Evolutionary conservation across 371 early-diverging fungal species (phyloP).

Genomic region (Nematocida sp.): DNA sequence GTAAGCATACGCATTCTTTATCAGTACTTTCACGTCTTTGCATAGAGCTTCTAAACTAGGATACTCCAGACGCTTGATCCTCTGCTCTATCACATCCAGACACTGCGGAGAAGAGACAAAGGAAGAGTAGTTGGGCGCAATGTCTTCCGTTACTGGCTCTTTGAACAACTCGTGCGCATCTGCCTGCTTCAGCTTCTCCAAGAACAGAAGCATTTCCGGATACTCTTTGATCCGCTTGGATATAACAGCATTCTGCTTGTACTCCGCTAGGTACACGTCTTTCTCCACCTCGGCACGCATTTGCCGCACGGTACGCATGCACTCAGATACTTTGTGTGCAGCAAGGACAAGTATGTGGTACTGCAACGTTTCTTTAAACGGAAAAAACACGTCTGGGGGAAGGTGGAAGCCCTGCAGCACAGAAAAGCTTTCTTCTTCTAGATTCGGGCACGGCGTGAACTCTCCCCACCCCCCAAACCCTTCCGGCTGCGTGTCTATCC

Average conservation of each 20-base stretch:
- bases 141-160: constrained; percentile 53
- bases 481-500: constrained; percentile 13
- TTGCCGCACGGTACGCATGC: neutral
- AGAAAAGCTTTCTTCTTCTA: neutral
- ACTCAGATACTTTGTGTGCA: neutral
- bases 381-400: neutral
- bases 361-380: neutral
- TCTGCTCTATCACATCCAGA: constrained; percentile 25
- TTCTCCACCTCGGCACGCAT: neutral
- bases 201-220: constrained; percentile 2
- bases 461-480: constrained; percentile 6
- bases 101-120: constrained; percentile 40
- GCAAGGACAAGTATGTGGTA: constrained; percentile 8
- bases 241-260: neutral
- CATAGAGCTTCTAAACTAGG: neutral
- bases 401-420: neutral
- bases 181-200: neutral
- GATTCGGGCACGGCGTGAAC: neutral
- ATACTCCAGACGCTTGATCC: constrained; percentile 16
- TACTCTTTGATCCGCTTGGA: constrained; percentile 15
- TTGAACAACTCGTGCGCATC: constrained; percentile 40
- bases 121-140: constrained; percentile 54
- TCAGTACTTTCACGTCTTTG: constrained; percentile 17
- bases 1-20: constrained; percentile 42
- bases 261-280: neutral